Percentiles rank a stretch among this genome's conserved stretches.
Evolutionary conservation across 805 yeast genomes (phyloP).

Genomic region (Zygosaccharomyces lentus): DNA sequence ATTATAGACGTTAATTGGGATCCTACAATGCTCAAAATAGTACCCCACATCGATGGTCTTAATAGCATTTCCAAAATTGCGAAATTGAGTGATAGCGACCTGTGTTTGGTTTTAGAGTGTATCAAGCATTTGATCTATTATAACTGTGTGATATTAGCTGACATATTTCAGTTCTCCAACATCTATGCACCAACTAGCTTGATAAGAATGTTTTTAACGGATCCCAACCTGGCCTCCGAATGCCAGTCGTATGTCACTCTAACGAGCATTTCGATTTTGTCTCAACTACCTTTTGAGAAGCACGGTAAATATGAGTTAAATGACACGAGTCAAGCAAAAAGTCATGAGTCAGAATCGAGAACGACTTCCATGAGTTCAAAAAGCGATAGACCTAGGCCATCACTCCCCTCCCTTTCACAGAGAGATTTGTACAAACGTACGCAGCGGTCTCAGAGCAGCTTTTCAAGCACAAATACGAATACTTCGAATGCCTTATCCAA

Average conservation of each 20-base stretch:
- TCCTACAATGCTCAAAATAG: conserved; percentile 86
- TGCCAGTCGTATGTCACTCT: conserved; percentile 77
- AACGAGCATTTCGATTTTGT: conserved; percentile 33
- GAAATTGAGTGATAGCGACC: conserved; percentile 75
- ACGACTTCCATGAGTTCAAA: conserved; percentile 24
- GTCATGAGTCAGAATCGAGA: conserved; percentile 23
- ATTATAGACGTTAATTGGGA: conserved; percentile 93
- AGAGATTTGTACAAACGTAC: conserved; percentile 4
- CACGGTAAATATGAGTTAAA: conserved; percentile 5
- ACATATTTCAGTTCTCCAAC: conserved; percentile 84
- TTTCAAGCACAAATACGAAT: conserved; percentile 15
- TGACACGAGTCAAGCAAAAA: conserved; percentile 8
- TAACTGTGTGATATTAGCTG: conserved; percentile 75
- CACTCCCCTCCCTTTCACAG: conserved; percentile 5
- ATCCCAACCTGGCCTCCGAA: conserved; percentile 63
- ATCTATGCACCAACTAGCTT: conserved; percentile 85
- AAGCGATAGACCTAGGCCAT: conserved; percentile 12
- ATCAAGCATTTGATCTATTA: conserved; percentile 89
- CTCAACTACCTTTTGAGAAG: conserved; percentile 33
- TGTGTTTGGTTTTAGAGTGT: conserved; percentile 73
- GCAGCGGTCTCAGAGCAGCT: conserved; percentile 17
- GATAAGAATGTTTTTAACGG: conserved; percentile 62
- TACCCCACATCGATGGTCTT: conserved; percentile 83
- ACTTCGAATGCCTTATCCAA: conserved; percentile 5
- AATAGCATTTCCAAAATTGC: conserved; percentile 78